Evolutionary conservation across 805 yeast genomes (phyloP).

Genomic region (Barnettozyma sucrosica): DNA sequence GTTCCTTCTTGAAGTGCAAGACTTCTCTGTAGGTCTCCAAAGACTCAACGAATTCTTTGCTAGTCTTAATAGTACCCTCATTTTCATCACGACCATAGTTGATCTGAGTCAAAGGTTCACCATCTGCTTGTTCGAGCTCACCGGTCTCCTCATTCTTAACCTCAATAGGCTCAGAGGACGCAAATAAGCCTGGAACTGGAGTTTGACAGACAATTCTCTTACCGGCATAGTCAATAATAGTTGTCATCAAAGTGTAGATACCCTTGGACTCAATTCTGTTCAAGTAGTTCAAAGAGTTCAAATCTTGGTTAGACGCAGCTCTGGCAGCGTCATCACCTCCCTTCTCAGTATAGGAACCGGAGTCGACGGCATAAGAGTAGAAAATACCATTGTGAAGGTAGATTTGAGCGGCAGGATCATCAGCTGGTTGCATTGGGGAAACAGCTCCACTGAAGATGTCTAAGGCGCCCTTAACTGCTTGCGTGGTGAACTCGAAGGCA

Average conservation of each 20-base stretch:
- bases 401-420: conserved; percentile 54
- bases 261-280: conserved; percentile 60
- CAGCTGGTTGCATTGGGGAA: conserved; percentile 75
- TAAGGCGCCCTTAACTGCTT: conserved; percentile 76
- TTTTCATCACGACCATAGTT: conserved; percentile 71
- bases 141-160: conserved; percentile 37
- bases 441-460: conserved; percentile 69
- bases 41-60: conserved; percentile 46
- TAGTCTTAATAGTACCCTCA: conserved; percentile 41
- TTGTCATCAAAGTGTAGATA: conserved; percentile 67
- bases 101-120: conserved; percentile 26
- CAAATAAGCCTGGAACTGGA: conserved; percentile 80
- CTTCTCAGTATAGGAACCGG: conserved; percentile 53
- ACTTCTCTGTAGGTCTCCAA: conserved; percentile 61
- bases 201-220: conserved; percentile 86
- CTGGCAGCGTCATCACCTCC: conserved; percentile 89
- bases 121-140: conserved; percentile 31
- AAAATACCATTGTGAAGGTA: conserved; percentile 80
- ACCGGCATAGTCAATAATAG: conserved; percentile 89
- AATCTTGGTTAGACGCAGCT: conserved; percentile 72
- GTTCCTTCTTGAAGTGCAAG: conserved; percentile 72
- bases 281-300: conserved; percentile 62
- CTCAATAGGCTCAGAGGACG: conserved; percentile 34
- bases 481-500: conserved; percentile 67
- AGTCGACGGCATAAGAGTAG: conserved; percentile 71